Evolutionary conservation across 2,329 filamentous ascomycete genomes (phyloP).

Genomic region (Apiospora koreana): DNA sequence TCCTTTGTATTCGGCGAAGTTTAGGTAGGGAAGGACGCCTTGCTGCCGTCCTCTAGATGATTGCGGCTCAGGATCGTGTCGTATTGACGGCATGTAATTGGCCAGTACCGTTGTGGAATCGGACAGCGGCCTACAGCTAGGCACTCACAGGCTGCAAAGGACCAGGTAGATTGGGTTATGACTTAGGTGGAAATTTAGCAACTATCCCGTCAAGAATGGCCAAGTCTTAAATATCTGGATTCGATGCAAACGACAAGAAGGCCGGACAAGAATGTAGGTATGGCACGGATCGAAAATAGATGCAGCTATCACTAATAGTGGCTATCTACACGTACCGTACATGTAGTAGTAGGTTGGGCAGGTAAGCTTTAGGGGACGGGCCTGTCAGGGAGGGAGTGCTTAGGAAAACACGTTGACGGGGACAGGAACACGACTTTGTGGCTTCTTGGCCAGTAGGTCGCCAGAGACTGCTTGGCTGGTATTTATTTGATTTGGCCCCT

Average conservation of each 20-base stretch:
- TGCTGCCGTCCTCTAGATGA: constrained; percentile 27
- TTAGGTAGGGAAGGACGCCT: background rate
- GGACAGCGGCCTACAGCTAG: background rate
- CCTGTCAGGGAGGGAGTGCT: background rate
- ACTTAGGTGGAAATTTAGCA: background rate
- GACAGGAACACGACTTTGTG: background rate
- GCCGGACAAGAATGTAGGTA: background rate
- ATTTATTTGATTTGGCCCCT: background rate
- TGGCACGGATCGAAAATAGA: too few species aligned
- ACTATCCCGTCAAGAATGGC: background rate
- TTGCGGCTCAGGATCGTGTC: constrained; percentile 31
- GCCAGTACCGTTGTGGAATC: constrained; percentile 21
- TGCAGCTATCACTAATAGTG: too few species aligned
- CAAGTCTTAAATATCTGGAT: background rate
- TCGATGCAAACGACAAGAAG: background rate
- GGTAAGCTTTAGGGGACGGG: background rate
- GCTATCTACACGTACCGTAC: background rate
- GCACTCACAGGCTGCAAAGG: background rate
- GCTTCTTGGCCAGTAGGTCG: background rate
- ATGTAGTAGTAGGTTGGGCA: background rate
- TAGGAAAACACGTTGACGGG: background rate
- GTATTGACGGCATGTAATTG: constrained; percentile 32
- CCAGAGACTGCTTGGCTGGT: background rate
- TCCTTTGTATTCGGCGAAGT: constrained; percentile 7
- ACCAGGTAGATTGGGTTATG: background rate